phyloP scores from a whole-genome alignment of 2,329 filamentous ascomycete genomes.

The Hortaea sp. region DNA sequence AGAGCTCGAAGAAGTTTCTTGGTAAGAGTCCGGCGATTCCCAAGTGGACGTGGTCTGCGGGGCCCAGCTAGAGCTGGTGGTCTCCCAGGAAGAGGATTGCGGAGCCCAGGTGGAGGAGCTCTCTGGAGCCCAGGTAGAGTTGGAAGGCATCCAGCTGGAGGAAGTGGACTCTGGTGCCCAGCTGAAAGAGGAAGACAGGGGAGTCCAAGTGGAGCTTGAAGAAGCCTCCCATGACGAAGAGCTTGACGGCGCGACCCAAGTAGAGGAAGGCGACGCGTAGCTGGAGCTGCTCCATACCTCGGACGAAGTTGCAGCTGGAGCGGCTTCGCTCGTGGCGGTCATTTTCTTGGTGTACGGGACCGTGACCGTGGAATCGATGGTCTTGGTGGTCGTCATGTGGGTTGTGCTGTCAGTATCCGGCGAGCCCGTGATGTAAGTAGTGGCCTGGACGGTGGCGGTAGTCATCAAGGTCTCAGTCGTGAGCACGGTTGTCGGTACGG shows the following conservation, averaged over 20 bases:
- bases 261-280: neutral
- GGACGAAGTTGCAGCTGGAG: too few relatives aligned
- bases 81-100: too few relatives aligned
- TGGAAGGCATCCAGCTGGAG: neutral
- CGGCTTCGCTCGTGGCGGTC: too few relatives aligned
- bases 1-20: neutral
- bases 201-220: neutral
- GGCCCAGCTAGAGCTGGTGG: too few relatives aligned
- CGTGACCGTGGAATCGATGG: too few relatives aligned
- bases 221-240: neutral
- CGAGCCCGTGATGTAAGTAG: neutral
- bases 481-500: neutral
- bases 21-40: too few relatives aligned
- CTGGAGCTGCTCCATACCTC: neutral
- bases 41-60: too few relatives aligned
- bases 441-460: neutral
- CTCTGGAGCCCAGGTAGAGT: too few relatives aligned
- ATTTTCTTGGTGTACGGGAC: too few relatives aligned
- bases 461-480: neutral
- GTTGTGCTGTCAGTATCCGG: too few relatives aligned
- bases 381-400: too few relatives aligned
- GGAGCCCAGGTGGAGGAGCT: too few relatives aligned
- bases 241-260: neutral
- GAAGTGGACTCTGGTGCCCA: neutral
- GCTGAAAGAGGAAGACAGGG: neutral